These are phyloP conservation scores for Pseudonectria buxi DNA, from an alignment of 2,329 filamentous ascomycete species.

Conservation along the genomic window DNA sequence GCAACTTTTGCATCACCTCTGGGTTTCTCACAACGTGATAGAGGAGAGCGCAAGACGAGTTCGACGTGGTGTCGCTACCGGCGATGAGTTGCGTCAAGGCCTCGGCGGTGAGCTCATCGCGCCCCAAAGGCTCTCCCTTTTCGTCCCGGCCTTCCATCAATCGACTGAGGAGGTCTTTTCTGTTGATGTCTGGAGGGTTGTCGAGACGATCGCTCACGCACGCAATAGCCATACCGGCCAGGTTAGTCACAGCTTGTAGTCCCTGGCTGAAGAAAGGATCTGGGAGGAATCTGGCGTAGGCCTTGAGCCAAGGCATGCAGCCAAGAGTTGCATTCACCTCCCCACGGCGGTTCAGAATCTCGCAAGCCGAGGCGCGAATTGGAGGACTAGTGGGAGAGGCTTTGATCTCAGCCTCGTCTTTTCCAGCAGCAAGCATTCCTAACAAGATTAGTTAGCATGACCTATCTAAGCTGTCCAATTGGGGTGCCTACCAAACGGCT, in stretches of 20 bases:
- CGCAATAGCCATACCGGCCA: conserved; percentile 7
- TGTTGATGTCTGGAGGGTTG: conserved; percentile 1
- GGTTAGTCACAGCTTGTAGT: conserved; percentile 7
- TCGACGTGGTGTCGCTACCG: conserved; percentile 10
- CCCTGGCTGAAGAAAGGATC: conserved; percentile 10
- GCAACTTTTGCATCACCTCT: conserved; percentile 4
- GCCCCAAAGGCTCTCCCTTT: conserved; percentile 4
- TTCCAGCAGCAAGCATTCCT: too few relatives aligned
- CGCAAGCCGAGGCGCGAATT: conserved; percentile 7
- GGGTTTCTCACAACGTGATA: conserved; percentile 8
- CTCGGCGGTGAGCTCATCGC: conserved; percentile 8
- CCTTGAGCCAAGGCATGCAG: conserved; percentile 3
- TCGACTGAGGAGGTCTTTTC: conserved; percentile 8
- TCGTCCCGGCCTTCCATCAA: conserved; percentile 5
- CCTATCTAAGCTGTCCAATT: too few relatives aligned
- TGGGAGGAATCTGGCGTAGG: conserved; percentile 7
- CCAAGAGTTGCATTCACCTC: conserved; percentile 11
- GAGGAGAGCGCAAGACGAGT: conserved; percentile 9
- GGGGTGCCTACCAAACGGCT: conserved; percentile 7
- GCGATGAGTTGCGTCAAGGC: conserved; percentile 11
- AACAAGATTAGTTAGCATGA: too few relatives aligned
- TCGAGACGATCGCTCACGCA: conserved; percentile 4
- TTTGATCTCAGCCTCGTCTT: too few relatives aligned
- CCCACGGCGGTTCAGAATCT: conserved; percentile 8
- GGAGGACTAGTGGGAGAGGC: background rate